Conservation (phyloP, 176 grass and related monocot genomes). For the Stipa capillata region DNA sequence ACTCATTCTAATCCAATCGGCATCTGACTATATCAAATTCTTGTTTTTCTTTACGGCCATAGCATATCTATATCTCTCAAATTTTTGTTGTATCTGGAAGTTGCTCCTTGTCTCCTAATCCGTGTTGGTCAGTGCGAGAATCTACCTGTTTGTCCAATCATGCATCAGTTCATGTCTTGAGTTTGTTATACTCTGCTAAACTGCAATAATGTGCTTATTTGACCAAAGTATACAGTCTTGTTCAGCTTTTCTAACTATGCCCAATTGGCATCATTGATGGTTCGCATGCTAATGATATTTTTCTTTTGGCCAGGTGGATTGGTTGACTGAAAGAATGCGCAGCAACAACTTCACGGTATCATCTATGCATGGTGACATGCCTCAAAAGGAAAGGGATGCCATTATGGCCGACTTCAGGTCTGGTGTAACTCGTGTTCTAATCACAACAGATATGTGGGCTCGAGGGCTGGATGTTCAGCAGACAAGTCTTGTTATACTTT, state of each 20-base stretch:
- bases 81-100: background rate
- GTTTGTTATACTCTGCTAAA: too few relatives aligned
- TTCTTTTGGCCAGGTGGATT: constrained; percentile 62
- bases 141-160: background rate
- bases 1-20: background rate
- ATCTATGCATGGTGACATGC: constrained; percentile 87
- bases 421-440: constrained; percentile 63
- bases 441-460: constrained; percentile 84
- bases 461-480: constrained; percentile 85
- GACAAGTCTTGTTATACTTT: constrained; percentile 28
- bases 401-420: constrained; percentile 75
- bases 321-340: constrained; percentile 82
- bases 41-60: background rate
- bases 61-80: background rate
- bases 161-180: background rate
- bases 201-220: too few relatives aligned
- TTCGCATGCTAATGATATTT: background rate
- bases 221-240: too few relatives aligned
- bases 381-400: too few relatives aligned
- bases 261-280: background rate
- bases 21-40: background rate
- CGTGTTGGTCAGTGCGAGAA: background rate
- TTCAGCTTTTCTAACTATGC: background rate
- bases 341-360: constrained; percentile 91
- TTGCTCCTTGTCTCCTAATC: background rate